Base-by-base conservation (phyloP, 129 eudicot species). In the Pittosporum tobira region DNA sequence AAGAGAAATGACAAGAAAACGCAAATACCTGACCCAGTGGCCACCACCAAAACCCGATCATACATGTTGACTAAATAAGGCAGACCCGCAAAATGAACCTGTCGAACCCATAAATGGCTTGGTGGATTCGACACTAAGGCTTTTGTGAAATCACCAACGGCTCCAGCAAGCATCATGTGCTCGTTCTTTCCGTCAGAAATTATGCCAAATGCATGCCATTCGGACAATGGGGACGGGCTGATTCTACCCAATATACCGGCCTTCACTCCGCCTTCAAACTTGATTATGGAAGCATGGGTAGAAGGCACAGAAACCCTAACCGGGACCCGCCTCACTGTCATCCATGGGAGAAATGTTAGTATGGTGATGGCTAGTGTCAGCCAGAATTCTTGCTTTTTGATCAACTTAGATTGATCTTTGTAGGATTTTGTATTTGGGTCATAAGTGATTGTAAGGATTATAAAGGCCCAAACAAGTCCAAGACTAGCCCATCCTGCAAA, bases 131-230 rank as follows among this genome's bases (percentile, higher is more conserved):
- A 40, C 2, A 82, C 84, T 2, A 86, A 44, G 1, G 95, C 71
- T 38, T 71, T 86, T 0, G 95, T 82, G 72, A 76, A 82, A 67
- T 86, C 95, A 0, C 95, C 95, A 24, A 86, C 95, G 0, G 95
- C 95, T 9, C 90, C 95, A 0, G 90, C 90, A 27, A 86, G 42
- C 95, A 86, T 86, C 90, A 86, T 86, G 77, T 86, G 95, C 45
- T 82, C 87, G 3, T 71, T 63, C 57, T 76, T 86, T 6, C 77
- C 75, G 55, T 82, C 82, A 0, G 90, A 86, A 43, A 86, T 81
- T 13, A 82, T 85, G 10, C 90, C 95, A 5, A 85, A 85, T 0
- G 95, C 90, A 9, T 86, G 95, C 95, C 90, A 86, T 59, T 86
- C 95, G 2, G 90, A 86, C 42, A 82, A 52, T 0, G 95, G 95